A percentile compares a stretch with the other conserved stretches of the same genome.
phyloP scores from a whole-genome alignment of 1,284 basidiomycete genomes.

The Mrakiaceae sp. region DNA sequence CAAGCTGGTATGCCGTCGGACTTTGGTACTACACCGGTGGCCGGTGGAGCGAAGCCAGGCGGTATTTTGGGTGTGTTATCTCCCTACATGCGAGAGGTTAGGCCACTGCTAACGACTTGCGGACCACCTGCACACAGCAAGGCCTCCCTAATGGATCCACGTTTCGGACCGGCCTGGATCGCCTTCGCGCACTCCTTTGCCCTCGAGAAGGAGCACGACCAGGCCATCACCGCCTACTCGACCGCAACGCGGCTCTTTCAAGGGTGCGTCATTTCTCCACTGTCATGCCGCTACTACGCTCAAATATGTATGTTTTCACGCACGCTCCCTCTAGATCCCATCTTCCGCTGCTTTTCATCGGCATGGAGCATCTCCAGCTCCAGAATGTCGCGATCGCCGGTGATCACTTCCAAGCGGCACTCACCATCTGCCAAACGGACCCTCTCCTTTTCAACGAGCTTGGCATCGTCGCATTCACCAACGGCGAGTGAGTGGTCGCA shows the following conservation, averaged over 20 bases:
- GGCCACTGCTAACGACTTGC: neutral
- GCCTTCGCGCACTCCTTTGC: constrained; percentile 97
- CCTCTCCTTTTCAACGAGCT: constrained; percentile 84
- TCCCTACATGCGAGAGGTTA: neutral
- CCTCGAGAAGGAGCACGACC: constrained; percentile 93
- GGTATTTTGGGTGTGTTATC: constrained; percentile 69
- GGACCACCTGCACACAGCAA: constrained; percentile 47
- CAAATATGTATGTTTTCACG: neutral
- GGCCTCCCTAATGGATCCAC: constrained; percentile 89
- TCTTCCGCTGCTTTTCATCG: constrained; percentile 86
- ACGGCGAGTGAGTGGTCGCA: constrained; percentile 53
- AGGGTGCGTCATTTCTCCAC: constrained; percentile 46
- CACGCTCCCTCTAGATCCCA: constrained; percentile 54
- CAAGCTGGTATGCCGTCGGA: constrained; percentile 97
- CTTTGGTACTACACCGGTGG: constrained; percentile 85
- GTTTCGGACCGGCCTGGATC: constrained; percentile 93
- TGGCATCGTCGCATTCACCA: constrained; percentile 83
- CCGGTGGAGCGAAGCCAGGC: constrained; percentile 76
- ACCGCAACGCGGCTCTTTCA: constrained; percentile 90
- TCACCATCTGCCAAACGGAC: constrained; percentile 69
- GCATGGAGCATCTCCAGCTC: constrained; percentile 93
- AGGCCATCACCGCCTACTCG: constrained; percentile 94
- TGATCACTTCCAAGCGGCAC: constrained; percentile 73
- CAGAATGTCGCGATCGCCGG: constrained; percentile 72
- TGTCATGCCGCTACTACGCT: constrained; percentile 1